Conservation (phyloP, 108 stramenopile genomes). For the Aureococcus anophagefferens region DNA sequence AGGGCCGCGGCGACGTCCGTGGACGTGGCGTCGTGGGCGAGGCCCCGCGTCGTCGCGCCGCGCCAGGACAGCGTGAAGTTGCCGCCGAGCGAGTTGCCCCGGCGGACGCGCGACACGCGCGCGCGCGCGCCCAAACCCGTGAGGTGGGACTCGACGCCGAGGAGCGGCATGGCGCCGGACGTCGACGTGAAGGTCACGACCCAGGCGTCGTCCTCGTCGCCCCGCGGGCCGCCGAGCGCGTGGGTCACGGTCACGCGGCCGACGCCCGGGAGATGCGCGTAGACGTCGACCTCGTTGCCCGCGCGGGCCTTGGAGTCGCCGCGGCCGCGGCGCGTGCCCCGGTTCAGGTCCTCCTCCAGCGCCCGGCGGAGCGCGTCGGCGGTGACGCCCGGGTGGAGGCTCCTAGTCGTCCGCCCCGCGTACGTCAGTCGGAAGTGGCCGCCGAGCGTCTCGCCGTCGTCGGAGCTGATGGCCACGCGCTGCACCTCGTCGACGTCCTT, state of each 20-base stretch:
- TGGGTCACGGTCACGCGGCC: conserved; percentile 25
- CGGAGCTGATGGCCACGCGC: conserved; percentile 29
- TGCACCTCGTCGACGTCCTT: conserved; percentile 48
- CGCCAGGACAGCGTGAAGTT: conserved; percentile 49
- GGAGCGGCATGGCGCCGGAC: conserved; percentile 29
- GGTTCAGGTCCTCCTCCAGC: conserved; percentile 44
- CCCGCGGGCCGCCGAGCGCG: neutral
- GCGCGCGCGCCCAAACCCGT: conserved; percentile 44
- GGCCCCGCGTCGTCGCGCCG: conserved; percentile 29
- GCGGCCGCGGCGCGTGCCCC: no score
- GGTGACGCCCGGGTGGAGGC: conserved; percentile 34
- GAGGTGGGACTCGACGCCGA: conserved; percentile 25
- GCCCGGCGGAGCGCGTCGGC: conserved; percentile 26
- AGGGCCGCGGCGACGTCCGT: conserved; percentile 24
- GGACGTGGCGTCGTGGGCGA: conserved; percentile 35
- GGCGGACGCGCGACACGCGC: conserved; percentile 27
- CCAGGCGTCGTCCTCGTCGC: conserved; percentile 31
- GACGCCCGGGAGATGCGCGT: conserved; percentile 9
- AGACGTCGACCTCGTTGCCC: neutral
- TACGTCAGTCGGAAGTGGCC: conserved; percentile 45
- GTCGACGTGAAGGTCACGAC: conserved; percentile 48
- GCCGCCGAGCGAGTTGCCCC: conserved; percentile 60
- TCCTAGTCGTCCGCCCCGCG: conserved; percentile 25
- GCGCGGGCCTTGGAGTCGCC: conserved; percentile 6
- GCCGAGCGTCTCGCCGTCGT: conserved; percentile 38